These are phyloP conservation scores for Plasmodium falciparum DNA, from an alignment of 169 alveolate genomes.

Conservation along the genomic window DNA sequence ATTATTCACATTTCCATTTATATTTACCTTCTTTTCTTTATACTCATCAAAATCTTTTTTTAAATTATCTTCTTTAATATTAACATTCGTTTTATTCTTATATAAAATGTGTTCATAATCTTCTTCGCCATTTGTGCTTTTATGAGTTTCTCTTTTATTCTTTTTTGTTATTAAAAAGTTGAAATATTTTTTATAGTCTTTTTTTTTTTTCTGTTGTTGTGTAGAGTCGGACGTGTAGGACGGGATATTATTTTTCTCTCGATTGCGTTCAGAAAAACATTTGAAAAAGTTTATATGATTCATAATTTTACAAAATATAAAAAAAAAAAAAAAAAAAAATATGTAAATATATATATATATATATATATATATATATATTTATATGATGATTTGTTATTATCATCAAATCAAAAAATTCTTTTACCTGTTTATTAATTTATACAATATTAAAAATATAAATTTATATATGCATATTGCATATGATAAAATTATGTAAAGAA, in stretches of 20 bases:
- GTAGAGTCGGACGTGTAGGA: slow-evolving; percentile 12
- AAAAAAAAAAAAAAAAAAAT: not conserved
- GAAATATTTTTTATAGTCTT: slow-evolving; percentile 37
- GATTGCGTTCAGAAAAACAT: slow-evolving; percentile 51
- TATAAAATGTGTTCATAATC: not conserved
- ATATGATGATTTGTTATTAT: no score
- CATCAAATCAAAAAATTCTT: not conserved
- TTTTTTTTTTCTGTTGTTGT: slow-evolving; percentile 49
- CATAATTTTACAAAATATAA: slow-evolving; percentile 8
- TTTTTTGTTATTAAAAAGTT: slow-evolving; percentile 40
- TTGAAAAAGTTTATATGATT: slow-evolving; percentile 42
- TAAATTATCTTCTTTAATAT: not conserved
- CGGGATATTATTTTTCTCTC: slow-evolving; percentile 25
- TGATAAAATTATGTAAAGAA: no score
- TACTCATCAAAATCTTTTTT: not conserved
- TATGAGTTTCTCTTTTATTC: slow-evolving; percentile 12
- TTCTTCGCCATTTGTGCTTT: slow-evolving; percentile 2
- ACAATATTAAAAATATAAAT: not conserved
- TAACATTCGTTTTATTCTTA: not conserved
- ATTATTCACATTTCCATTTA: not conserved
- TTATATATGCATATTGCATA: not conserved
- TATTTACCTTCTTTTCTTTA: not conserved
- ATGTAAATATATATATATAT: no score
- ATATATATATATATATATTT: slow-evolving; percentile 4
- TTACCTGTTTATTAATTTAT: not conserved